Conservation (phyloP, 2,329 filamentous ascomycete species). For the Aspergillus luchuensis region DNA sequence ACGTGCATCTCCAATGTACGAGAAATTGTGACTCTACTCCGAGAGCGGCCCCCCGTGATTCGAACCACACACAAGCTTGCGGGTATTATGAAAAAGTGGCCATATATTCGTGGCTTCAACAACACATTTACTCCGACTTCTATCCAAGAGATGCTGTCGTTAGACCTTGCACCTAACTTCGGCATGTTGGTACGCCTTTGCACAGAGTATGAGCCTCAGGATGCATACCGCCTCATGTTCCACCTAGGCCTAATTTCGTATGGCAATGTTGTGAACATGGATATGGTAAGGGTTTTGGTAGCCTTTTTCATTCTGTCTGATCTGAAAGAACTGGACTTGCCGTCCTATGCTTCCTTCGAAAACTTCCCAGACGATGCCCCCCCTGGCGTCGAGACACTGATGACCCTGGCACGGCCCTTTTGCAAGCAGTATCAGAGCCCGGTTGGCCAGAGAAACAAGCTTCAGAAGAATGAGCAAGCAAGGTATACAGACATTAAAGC, state of each 20-base stretch:
- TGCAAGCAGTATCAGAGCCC: neutral
- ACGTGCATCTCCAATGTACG: slow-evolving; percentile 20
- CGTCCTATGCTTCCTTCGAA: slow-evolving; percentile 21
- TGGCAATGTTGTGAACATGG: slow-evolving; percentile 40
- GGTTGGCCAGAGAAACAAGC: neutral
- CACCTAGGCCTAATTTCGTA: slow-evolving; percentile 51
- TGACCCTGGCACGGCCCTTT: neutral
- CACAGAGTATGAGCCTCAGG: slow-evolving; percentile 20
- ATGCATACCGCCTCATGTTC: slow-evolving; percentile 46
- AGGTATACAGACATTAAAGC: neutral
- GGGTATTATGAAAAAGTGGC: slow-evolving; percentile 34
- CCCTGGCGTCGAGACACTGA: neutral
- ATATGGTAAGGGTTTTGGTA: slow-evolving; percentile 47
- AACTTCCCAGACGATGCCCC: neutral
- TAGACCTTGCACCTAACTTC: slow-evolving; percentile 46
- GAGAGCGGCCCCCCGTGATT: slow-evolving; percentile 25
- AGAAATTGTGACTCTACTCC: slow-evolving; percentile 30
- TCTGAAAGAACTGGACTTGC: slow-evolving; percentile 43
- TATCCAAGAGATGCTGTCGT: slow-evolving; percentile 44
- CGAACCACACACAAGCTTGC: slow-evolving; percentile 27
- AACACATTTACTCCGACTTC: slow-evolving; percentile 33
- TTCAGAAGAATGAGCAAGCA: slow-evolving; percentile 27
- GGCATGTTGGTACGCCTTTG: slow-evolving; percentile 47
- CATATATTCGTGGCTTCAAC: slow-evolving; percentile 44
- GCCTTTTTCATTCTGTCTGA: slow-evolving; percentile 48